A percentile compares a stretch with the other conserved stretches of the same genome.
Conservation (phyloP, 495 filamentous ascomycete species). For the Cetradonia linearis region DNA sequence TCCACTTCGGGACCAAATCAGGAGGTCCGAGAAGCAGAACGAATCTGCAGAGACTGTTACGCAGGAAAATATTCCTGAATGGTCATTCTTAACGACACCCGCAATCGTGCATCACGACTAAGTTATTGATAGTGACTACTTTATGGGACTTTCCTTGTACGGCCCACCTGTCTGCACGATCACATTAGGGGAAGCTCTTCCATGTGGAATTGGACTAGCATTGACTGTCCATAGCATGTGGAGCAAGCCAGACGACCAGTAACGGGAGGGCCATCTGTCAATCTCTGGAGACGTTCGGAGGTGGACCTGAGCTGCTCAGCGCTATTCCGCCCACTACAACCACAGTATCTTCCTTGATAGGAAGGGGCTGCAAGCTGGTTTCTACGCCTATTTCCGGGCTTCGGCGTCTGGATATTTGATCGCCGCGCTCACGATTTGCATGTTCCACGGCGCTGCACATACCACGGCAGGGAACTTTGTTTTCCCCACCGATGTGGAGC, state of each 20-base stretch:
- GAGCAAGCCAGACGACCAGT: not conserved
- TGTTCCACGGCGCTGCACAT: slow-evolving; percentile 25
- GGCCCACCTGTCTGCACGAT: slow-evolving; percentile 5
- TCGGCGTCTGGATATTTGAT: slow-evolving; percentile 4
- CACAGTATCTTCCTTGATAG: slow-evolving; percentile 3
- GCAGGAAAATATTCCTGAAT: not conserved
- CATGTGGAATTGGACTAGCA: slow-evolving; percentile 4
- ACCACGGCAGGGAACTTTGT: slow-evolving; percentile 26
- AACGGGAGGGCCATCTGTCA: not conserved
- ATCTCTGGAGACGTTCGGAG: slow-evolving; percentile 8
- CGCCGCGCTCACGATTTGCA: slow-evolving; percentile 3
- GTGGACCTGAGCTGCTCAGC: slow-evolving; percentile 7
- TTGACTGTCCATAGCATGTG: slow-evolving; percentile 3
- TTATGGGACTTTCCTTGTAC: not conserved
- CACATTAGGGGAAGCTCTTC: not conserved
- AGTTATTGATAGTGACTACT: not conserved
- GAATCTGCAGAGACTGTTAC: not conserved
- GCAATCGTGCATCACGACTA: not conserved
- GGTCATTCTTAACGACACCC: not conserved
- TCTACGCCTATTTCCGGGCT: slow-evolving; percentile 3
- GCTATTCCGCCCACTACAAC: not conserved
- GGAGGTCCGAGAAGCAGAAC: not conserved
- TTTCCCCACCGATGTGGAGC: slow-evolving; percentile 27
- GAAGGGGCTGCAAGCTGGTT: slow-evolving; percentile 8
- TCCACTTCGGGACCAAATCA: not conserved